Evolutionary conservation across 1,284 basidiomycete genomes (phyloP), one percentile per base, ranked within the genome.

Genomic region (Fomitopsis betulina): DNA sequence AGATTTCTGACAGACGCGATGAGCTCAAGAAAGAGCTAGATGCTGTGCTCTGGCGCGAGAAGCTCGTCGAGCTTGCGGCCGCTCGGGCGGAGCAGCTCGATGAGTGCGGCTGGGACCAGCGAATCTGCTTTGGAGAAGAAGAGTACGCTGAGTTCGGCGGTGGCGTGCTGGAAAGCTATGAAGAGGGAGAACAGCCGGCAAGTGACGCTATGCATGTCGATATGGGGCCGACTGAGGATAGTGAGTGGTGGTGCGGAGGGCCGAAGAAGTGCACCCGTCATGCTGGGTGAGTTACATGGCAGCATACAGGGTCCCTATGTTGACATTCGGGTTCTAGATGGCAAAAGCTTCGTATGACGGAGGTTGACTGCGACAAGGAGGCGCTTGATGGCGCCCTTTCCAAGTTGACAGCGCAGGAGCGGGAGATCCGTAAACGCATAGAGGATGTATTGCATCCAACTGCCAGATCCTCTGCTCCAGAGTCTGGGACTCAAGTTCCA

Each of bases 51-150:
- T 89, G 86, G 84, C 77, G 89, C 54, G 85, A 87, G 72, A 78
- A 79, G 58, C 68, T 93, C 27, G 72, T 90, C 17, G 79, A 83
- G 55, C 76, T 89, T 35, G 89, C 89, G 8, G 77, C 74, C 8
- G 81, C 81, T 45, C 78, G 87, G 25, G 82, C 86, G 10, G 83
- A 83, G 56, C 72, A 73, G 17, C 68, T 83, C 21, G 80, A 80
- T 10, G 81, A 83, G 62, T 94, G 92, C 72, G 92, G 92, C 1
- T 93, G 92, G 85, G 92, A 94, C 70, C 84, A 86, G 64, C 78
- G 91, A 30, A 75, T 94, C n/a, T 89, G 88, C 60, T 86, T 88
- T 68, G 86, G 86, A 27, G 87, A 91, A 56, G 84, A 85, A 55
- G 88, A 91, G 68, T 89, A 84, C 75, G 77, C 74, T 25, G 85